Evolutionary conservation across 805 yeast species (phyloP).

Genomic region (Candida anglica): DNA sequence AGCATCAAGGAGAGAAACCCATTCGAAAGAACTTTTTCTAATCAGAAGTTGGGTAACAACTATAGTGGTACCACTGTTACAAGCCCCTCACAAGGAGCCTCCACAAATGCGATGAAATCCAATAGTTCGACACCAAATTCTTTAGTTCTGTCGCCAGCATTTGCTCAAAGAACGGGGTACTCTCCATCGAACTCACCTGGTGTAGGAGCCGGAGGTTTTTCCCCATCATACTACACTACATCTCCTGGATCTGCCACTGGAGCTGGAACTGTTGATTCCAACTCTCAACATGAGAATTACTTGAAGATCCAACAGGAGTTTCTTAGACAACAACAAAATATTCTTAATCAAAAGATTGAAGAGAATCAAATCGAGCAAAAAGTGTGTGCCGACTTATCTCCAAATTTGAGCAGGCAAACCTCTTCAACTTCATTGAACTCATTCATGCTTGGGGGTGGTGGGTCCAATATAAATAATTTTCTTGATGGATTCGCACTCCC

Average conservation of each 20-base stretch:
- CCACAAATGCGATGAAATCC: neutral
- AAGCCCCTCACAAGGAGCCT: too few relatives aligned
- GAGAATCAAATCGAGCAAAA: conserved; percentile 4
- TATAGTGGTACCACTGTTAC: conserved; percentile 4
- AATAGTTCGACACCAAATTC: neutral
- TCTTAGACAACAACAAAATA: conserved; percentile 32
- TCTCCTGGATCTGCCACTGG: neutral
- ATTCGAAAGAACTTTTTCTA: conserved; percentile 28
- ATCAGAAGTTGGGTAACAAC: too few relatives aligned
- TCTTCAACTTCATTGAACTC: conserved; percentile 2
- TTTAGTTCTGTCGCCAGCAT: too few relatives aligned
- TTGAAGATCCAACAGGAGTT: conserved; percentile 34
- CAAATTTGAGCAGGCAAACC: conserved; percentile 1
- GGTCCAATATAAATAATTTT: conserved; percentile 1
- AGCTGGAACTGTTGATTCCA: neutral
- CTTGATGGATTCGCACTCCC: neutral
- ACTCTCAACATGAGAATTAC: conserved; percentile 29
- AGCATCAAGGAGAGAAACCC: conserved; percentile 27
- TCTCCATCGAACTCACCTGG: neutral
- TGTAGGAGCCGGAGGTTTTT: neutral
- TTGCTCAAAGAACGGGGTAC: neutral
- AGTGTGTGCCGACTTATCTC: too few relatives aligned
- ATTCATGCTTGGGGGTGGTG: neutral
- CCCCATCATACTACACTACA: too few relatives aligned
- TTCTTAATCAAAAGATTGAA: conserved; percentile 16